Conservation (phyloP, 345 rosid species). For the Salix dunnii region DNA sequence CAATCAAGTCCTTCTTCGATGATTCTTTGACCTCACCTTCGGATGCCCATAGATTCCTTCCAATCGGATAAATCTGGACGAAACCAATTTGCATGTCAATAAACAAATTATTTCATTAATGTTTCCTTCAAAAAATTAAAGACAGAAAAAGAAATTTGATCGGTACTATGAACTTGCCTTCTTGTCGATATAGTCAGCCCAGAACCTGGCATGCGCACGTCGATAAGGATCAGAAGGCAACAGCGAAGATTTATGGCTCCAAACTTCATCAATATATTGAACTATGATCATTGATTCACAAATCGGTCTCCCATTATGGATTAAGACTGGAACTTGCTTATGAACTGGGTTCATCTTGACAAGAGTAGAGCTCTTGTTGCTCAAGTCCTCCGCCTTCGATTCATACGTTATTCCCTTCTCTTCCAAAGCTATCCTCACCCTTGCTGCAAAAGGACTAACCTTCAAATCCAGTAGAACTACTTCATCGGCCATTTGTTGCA, state of each 20-base stretch:
- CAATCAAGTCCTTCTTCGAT: not conserved
- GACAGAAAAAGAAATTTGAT: not conserved
- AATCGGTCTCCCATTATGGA: not conserved
- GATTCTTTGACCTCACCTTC: conserved; percentile 1
- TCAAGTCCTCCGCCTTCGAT: conserved; percentile 9
- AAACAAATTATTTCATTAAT: not conserved
- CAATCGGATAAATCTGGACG: too few species aligned
- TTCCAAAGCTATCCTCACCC: conserved; percentile 16
- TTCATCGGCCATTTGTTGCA: not conserved
- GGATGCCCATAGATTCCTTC: conserved; percentile 1
- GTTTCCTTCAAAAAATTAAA: not conserved
- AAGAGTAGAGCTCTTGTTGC: conserved; percentile 12
- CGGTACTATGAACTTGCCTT: not conserved
- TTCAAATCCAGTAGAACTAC: not conserved
- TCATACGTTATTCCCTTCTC: conserved; percentile 14
- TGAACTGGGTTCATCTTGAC: conserved; percentile 8
- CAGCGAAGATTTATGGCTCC: conserved; percentile 5
- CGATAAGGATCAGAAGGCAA: conserved; percentile 15
- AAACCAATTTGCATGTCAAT: too few species aligned
- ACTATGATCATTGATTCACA: conserved; percentile 17
- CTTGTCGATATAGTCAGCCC: conserved; percentile 17
- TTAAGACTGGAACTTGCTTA: not conserved
- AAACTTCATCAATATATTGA: conserved; percentile 14
- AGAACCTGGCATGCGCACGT: conserved; percentile 17
- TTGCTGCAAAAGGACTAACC: conserved; percentile 11